Conservation (phyloP, 2,329 filamentous ascomycete genomes). For the Ustulina deusta region DNA sequence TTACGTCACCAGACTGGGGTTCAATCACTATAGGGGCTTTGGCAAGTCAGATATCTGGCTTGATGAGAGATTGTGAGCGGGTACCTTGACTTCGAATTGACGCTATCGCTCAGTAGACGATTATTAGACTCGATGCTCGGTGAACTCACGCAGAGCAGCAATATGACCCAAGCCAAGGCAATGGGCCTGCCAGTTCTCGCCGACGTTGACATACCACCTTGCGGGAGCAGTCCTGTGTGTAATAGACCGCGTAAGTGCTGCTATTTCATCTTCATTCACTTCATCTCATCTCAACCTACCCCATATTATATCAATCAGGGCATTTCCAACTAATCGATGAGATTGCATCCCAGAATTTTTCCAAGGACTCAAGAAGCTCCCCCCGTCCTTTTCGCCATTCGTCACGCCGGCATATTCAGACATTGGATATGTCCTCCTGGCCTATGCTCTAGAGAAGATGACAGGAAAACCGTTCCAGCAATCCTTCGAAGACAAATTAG, state of each 20-base stretch:
- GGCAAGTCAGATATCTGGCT: slow-evolving; percentile 50
- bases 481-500: slow-evolving; percentile 49
- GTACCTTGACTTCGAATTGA: not conserved
- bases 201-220: slow-evolving; percentile 47
- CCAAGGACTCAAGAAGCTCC: slow-evolving; percentile 45
- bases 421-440: slow-evolving; percentile 54
- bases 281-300: not conserved
- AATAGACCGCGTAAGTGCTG: slow-evolving; percentile 45
- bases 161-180: slow-evolving; percentile 29
- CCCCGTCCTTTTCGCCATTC: slow-evolving; percentile 52
- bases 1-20: slow-evolving; percentile 46
- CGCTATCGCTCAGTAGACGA: not conserved
- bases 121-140: slow-evolving; percentile 42
- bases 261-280: not conserved
- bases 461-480: slow-evolving; percentile 51
- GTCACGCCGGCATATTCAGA: slow-evolving; percentile 56
- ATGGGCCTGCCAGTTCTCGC: slow-evolving; percentile 50
- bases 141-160: slow-evolving; percentile 44
- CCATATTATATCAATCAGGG: slow-evolving; percentile 3
- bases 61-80: slow-evolving; percentile 52
- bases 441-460: slow-evolving; percentile 53
- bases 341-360: slow-evolving; percentile 47
- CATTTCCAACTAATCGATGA: slow-evolving; percentile 20
- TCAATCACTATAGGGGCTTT: slow-evolving; percentile 46
- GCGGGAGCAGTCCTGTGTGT: slow-evolving; percentile 50